Evolutionary conservation across 1,284 basidiomycete species (phyloP), one percentile per base, ranked within the genome.

Genomic region (Rhodotorula glutinis): DNA sequence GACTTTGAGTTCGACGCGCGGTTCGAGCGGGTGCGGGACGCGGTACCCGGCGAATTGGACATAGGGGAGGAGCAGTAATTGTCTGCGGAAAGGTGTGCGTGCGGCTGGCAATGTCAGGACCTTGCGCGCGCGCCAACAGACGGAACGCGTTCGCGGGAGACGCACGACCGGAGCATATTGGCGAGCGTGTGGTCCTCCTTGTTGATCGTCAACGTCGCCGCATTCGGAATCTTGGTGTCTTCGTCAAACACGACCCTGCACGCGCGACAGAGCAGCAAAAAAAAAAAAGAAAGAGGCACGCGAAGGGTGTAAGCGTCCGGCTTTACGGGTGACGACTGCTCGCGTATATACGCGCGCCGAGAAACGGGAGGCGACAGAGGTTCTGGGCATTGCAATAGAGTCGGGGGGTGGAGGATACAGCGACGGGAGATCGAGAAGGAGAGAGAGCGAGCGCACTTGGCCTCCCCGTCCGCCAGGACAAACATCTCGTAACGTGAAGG

Each of bases 101-200:
- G 4, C 30, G n/a, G 5, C n/a, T n/a, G n/a, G n/a, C n/a, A n/a
- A n/a, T n/a, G n/a, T n/a, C n/a, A n/a, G n/a, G n/a, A n/a, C n/a
- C n/a, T n/a, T n/a, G n/a, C n/a, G n/a, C n/a, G n/a, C n/a, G n/a
- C n/a, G n/a, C n/a, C n/a, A n/a, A n/a, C n/a, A n/a, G n/a, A n/a
- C n/a, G n/a, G n/a, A n/a, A n/a, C n/a, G n/a, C n/a, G n/a, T n/a
- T n/a, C n/a, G n/a, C n/a, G n/a, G n/a, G n/a, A n/a, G 21, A 86
- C 90, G 78, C 78, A 95, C 91, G 91, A 86, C 75, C 96, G 86
- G 25, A 98, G 83, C 90, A 98, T 91, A 81, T 96, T 96, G 10
- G 88, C 95, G 14, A 98, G 81, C 0, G 96, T 98, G 77, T 98
- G 96, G 78, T 98, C 96, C 78, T 98, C 93, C 82, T 97, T 97